A percentile compares a stretch with the other conserved stretches of the same genome.
Conservation (phyloP, 176 grass and related monocot genomes). For the Ensete glaucum region DNA sequence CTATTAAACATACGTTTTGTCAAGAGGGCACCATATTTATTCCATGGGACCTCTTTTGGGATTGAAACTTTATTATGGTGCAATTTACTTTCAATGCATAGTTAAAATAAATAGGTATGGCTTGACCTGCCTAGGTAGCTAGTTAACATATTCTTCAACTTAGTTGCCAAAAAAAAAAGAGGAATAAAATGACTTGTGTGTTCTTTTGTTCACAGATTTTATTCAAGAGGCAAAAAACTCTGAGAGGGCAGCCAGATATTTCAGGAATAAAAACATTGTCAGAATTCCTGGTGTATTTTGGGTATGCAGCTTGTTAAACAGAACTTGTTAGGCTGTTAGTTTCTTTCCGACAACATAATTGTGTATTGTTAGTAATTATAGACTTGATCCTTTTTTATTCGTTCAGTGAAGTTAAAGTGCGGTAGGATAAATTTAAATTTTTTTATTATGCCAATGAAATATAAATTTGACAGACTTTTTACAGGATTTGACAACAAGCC, state of each 20-base stretch:
- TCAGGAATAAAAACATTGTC: slow-evolving; percentile 62
- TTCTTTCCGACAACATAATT: background rate
- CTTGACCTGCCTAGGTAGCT: background rate
- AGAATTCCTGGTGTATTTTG: slow-evolving; percentile 63
- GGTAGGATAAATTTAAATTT: background rate
- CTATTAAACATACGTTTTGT: no score
- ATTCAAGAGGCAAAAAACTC: slow-evolving; percentile 76
- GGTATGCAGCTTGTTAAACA: slow-evolving; percentile 42
- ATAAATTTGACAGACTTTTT: slow-evolving; percentile 12
- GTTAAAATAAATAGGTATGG: background rate
- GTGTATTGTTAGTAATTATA: background rate
- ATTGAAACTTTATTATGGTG: no score
- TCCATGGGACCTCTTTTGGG: no score
- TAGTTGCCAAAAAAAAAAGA: background rate
- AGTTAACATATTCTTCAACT: background rate
- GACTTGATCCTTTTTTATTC: background rate
- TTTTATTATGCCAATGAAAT: background rate
- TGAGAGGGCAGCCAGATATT: slow-evolving; percentile 63
- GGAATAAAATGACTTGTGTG: background rate
- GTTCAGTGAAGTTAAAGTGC: background rate
- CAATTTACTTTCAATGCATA: no score
- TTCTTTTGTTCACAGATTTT: slow-evolving; percentile 58
- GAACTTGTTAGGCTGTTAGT: background rate
- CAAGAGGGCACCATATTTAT: no score
- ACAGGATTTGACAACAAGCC: slow-evolving; percentile 72